phyloP scores from a whole-genome alignment of 2,329 filamentous ascomycete genomes.

The Colletotrichum caudatum region DNA sequence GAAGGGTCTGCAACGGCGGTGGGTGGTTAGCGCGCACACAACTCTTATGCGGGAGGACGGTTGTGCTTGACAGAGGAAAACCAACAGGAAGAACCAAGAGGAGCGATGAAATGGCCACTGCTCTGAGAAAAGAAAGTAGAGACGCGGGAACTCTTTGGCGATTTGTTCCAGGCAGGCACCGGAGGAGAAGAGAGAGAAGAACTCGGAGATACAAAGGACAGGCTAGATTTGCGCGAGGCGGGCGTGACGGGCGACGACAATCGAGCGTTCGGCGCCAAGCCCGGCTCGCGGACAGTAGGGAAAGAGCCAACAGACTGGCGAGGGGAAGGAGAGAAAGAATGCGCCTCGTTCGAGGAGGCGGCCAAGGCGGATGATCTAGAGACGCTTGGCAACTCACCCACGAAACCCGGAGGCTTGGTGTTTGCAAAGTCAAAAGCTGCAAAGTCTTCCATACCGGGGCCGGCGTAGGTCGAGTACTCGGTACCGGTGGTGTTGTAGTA shows the following conservation, averaged over 20 bases:
- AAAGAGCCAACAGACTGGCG: constrained; percentile 42
- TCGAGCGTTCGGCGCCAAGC: constrained; percentile 47
- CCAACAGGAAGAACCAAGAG: constrained; percentile 65
- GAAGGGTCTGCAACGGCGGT: constrained; percentile 61
- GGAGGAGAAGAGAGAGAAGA: constrained; percentile 51
- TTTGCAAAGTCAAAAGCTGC: constrained; percentile 61
- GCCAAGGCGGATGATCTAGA: constrained; percentile 47
- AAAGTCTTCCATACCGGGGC: constrained; percentile 63
- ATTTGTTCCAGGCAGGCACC: constrained; percentile 48
- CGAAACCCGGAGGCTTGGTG: constrained; percentile 62
- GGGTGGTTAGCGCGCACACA: constrained; percentile 53
- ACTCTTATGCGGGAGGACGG: constrained; percentile 32
- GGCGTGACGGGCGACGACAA: constrained; percentile 47
- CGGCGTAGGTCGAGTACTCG: constrained; percentile 67
- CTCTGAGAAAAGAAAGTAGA: constrained; percentile 66
- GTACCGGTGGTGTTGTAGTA: constrained; percentile 64
- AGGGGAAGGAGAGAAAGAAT: constrained; percentile 47
- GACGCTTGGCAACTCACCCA: constrained; percentile 66
- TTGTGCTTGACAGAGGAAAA: constrained; percentile 55
- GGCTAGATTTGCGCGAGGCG: constrained; percentile 46
- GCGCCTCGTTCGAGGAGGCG: constrained; percentile 43
- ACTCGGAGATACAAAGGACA: constrained; percentile 49
- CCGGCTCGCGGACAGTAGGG: constrained; percentile 43
- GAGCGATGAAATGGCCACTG: constrained; percentile 64
- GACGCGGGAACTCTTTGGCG: constrained; percentile 46